A percentile compares a stretch with the other conserved stretches of the same genome.
Conservation (phyloP, 1,139 yeast genomes). For the Geotrichum macrosporum region DNA sequence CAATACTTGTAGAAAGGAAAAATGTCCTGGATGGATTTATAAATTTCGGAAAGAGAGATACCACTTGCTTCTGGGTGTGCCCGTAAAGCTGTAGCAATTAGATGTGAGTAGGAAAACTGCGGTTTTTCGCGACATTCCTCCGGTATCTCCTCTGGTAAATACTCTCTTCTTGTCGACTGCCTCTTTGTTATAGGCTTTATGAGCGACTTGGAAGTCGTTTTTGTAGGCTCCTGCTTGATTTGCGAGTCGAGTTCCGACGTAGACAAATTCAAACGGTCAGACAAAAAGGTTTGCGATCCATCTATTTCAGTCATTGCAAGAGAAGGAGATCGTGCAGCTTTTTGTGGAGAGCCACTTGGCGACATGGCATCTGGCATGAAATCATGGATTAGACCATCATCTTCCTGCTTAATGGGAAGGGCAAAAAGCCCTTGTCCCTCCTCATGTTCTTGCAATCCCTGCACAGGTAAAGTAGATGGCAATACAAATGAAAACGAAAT, state of each 20-base stretch:
- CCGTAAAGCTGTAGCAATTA: constrained; percentile 74
- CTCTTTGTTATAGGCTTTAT: constrained; percentile 11
- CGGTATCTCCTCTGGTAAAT: constrained; percentile 63
- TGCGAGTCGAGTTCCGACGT: neutral
- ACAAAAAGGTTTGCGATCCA: neutral
- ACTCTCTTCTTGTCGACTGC: constrained; percentile 31
- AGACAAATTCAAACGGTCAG: neutral
- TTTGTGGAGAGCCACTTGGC: neutral
- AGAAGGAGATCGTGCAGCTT: constrained; percentile 9
- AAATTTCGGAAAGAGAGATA: constrained; percentile 78
- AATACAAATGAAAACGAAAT: constrained; percentile 81
- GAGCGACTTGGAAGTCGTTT: constrained; percentile 10
- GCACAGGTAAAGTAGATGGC: constrained; percentile 44
- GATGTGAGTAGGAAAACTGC: constrained; percentile 66
- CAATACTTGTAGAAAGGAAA: constrained; percentile 91
- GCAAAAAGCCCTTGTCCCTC: constrained; percentile 16
- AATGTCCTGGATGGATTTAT: constrained; percentile 76
- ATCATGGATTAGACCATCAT: constrained; percentile 1
- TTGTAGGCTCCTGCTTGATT: neutral
- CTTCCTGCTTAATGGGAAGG: constrained; percentile 13
- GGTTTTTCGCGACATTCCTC: constrained; percentile 83
- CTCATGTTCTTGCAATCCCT: constrained; percentile 15
- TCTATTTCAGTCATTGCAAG: constrained; percentile 9
- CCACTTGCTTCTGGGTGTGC: constrained; percentile 63
- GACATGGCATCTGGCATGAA: constrained; percentile 1